Evolutionary conservation across 2,329 filamentous ascomycete species (phyloP), one percentile per base, ranked within the genome.

Genomic region (Sarocladium brachiariae): DNA sequence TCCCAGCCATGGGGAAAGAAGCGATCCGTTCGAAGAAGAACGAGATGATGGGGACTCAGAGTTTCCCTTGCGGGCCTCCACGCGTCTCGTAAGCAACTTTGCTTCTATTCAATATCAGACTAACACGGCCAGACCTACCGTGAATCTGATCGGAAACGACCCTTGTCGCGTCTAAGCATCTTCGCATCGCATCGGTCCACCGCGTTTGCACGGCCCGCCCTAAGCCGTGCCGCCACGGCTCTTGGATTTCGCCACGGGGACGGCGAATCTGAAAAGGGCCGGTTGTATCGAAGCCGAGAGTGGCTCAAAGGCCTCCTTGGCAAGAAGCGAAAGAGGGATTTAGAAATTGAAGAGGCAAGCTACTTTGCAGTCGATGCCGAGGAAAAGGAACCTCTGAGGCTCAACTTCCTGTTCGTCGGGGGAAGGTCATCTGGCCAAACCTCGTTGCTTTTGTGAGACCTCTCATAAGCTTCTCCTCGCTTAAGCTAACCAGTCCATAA

Each of bases 401-500:
- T 70, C 23, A 66, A 64, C 34, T 67, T 68, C 51, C 52, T 70
- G 51, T 70, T 69, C 52, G 64, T 70, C 1, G 68, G 68, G 0
- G 59, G 60, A 16, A 56, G 56, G 2, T 50, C 46, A 0, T 57
- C 59, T 2, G 68, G 68, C 2, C 68, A 70, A 57, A 70, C 68
- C 1, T 67, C 65, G 10, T 55, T 70, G 50, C 56, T 70, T 16
- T 70, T 68, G 67, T 70, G 38, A 50, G 64, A 57, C n/a, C 1
- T n/a, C 2, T 4, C 5, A 25, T 14, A 6, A 19, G 3, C 27
- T 16, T n/a, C 21, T 25, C 11, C 3, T n/a, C 10, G 7, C 21
- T 25, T 10, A 11, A 24, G 19, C 46, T 35, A 25, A 49, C 8
- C 33, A 4, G 16, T 10, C 2, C 8, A 8, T n/a, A 13, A n/a